Evolutionary conservation across 306 rosid species (phyloP).

Genomic region (Gillenia trifoliata): DNA sequence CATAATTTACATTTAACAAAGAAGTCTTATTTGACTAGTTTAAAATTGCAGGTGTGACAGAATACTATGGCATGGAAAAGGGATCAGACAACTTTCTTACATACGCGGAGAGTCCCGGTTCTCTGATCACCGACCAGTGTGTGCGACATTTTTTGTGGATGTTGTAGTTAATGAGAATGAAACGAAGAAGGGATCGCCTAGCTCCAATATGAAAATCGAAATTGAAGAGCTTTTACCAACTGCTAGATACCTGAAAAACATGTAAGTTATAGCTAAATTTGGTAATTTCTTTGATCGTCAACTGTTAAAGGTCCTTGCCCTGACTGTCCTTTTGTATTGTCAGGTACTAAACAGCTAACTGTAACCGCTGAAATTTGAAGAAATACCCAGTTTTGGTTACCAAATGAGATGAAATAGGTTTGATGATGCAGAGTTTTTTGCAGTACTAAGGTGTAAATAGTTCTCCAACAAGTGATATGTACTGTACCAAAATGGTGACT

Average conservation of each 20-base stretch:
- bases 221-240: slow-evolving; percentile 50
- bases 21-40: slow-evolving; percentile 15
- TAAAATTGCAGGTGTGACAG: slow-evolving; percentile 79
- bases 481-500: background rate
- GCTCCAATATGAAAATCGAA: slow-evolving; percentile 37
- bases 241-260: slow-evolving; percentile 24
- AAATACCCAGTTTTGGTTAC: slow-evolving; percentile 19
- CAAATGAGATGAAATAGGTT: slow-evolving; percentile 2
- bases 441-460: slow-evolving; percentile 9
- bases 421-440: background rate
- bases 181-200: slow-evolving; percentile 37
- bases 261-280: slow-evolving; percentile 6
- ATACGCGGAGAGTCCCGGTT: slow-evolving; percentile 63
- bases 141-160: slow-evolving; percentile 61
- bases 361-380: slow-evolving; percentile 19
- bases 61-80: slow-evolving; percentile 85
- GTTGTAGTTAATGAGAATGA: slow-evolving; percentile 42
- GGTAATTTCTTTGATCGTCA: background rate
- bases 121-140: slow-evolving; percentile 93
- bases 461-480: background rate
- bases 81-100: slow-evolving; percentile 63
- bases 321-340: slow-evolving; percentile 13
- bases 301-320: background rate
- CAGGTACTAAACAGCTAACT: slow-evolving; percentile 48
- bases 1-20: background rate